A percentile compares a stretch with the other conserved stretches of the same genome.
These are phyloP conservation scores for Podospora australis DNA, from an alignment of 495 filamentous ascomycete genomes.

Conservation along the genomic window DNA sequence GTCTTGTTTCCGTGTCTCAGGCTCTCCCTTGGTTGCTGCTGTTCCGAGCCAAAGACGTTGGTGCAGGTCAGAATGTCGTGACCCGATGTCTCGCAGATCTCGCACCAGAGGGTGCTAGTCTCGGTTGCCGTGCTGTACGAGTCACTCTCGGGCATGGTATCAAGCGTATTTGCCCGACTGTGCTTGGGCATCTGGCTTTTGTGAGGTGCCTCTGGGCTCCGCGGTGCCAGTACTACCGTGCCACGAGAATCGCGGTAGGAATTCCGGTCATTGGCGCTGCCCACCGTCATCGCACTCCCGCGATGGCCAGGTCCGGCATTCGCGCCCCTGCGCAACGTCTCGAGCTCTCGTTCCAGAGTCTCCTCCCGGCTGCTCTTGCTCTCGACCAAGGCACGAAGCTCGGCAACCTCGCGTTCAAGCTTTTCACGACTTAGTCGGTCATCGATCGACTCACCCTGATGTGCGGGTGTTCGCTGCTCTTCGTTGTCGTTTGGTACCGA, in stretches of 20 bases:
- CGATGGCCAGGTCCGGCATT: constrained; percentile 24
- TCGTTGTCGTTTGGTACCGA: constrained; percentile 46
- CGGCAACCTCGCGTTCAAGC: constrained; percentile 71
- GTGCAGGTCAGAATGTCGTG: constrained; percentile 93
- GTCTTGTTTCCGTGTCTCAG: no score
- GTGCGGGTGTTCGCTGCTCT: constrained; percentile 36
- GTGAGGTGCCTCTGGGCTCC: constrained; percentile 30
- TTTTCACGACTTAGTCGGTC: constrained; percentile 51
- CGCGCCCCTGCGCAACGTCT: constrained; percentile 49
- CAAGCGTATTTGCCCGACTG: constrained; percentile 41
- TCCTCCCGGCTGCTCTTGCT: constrained; percentile 72
- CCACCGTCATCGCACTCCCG: constrained; percentile 47
- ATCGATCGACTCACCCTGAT: constrained; percentile 49
- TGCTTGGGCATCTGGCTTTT: constrained; percentile 29
- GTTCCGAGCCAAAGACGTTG: constrained; percentile 62
- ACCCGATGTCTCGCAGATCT: constrained; percentile 89
- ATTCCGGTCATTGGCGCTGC: constrained; percentile 42
- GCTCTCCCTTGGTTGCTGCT: constrained; percentile 27
- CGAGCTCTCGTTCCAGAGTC: constrained; percentile 82
- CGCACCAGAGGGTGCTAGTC: constrained; percentile 75
- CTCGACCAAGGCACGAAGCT: constrained; percentile 63
- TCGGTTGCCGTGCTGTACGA: constrained; percentile 66
- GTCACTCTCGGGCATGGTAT: constrained; percentile 67
- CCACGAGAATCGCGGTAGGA: constrained; percentile 54
- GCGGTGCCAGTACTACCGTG: constrained; percentile 46